phyloP scores from a whole-genome alignment of 1,284 basidiomycete genomes.

The Somion occarium region DNA sequence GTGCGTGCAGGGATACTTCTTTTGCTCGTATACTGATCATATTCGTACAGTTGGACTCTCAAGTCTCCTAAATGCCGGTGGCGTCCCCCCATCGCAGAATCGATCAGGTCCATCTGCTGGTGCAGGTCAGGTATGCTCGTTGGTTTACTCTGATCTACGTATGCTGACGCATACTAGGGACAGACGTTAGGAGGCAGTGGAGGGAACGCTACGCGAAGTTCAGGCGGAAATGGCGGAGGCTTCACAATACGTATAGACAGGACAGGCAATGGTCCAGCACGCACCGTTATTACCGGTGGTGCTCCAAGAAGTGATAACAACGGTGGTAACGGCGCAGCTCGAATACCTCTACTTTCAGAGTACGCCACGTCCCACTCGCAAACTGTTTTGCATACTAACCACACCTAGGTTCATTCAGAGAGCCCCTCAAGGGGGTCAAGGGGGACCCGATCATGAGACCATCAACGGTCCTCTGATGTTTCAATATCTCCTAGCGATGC shows the following conservation, averaged over 20 bases:
- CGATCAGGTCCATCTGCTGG: background rate
- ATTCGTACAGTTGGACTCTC: slow-evolving; percentile 11
- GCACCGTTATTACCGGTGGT: slow-evolving; percentile 43
- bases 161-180: background rate
- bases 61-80: slow-evolving; percentile 4
- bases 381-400: background rate
- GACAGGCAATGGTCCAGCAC: slow-evolving; percentile 24
- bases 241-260: slow-evolving; percentile 37
- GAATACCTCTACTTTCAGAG: slow-evolving; percentile 27
- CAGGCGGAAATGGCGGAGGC: slow-evolving; percentile 12
- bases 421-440: slow-evolving; percentile 15
- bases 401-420: slow-evolving; percentile 9
- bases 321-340: slow-evolving; percentile 8
- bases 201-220: background rate
- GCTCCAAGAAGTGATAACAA: slow-evolving; percentile 19
- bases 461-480: slow-evolving; percentile 63
- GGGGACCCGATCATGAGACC: slow-evolving; percentile 22
- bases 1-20: slow-evolving; percentile 13
- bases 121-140: background rate
- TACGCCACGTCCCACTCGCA: slow-evolving; percentile 16
- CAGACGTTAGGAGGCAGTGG: background rate
- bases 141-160: background rate
- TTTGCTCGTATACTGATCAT: background rate
- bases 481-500: slow-evolving; percentile 63
- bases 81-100: background rate